These are phyloP conservation scores for Cyberlindnera lachancei DNA, from an alignment of 805 yeast genomes.

Conservation along the genomic window DNA sequence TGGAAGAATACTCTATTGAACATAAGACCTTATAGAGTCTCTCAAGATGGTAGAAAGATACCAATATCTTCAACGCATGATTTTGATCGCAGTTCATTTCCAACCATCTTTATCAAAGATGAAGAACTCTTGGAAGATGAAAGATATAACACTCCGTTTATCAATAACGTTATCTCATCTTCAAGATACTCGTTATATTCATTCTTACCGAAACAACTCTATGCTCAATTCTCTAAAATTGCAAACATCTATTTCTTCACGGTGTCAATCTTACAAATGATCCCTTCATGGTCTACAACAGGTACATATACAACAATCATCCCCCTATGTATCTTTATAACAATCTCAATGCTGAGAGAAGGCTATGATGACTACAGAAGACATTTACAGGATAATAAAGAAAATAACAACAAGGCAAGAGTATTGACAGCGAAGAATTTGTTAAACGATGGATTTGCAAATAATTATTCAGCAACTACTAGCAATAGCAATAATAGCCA, in stretches of 20 bases:
- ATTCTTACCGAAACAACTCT: conserved; percentile 80
- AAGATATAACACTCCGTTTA: conserved; percentile 53
- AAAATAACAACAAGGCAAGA: conserved; percentile 51
- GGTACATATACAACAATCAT: conserved; percentile 92
- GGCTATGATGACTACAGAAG: conserved; percentile 91
- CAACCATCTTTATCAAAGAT: conserved; percentile 15
- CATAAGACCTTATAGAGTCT: conserved; percentile 37
- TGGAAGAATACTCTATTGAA: conserved; percentile 37
- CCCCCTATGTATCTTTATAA: conserved; percentile 78
- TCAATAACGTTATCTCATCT: conserved; percentile 68
- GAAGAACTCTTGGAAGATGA: conserved; percentile 52
- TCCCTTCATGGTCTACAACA: conserved; percentile 96
- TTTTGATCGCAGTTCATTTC: conserved; percentile 24
- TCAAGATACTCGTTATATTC: conserved; percentile 76
- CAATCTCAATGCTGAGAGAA: conserved; percentile 85
- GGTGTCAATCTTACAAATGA: conserved; percentile 89
- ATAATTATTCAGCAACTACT: neutral
- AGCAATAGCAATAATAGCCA: neutral
- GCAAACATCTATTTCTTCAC: conserved; percentile 88
- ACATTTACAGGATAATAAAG: conserved; percentile 77
- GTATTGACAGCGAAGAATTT: conserved; percentile 25
- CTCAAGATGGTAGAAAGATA: conserved; percentile 67
- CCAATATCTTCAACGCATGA: conserved; percentile 49
- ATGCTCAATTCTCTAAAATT: conserved; percentile 85
- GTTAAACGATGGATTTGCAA: neutral